A percentile compares a stretch with the other conserved stretches of the same genome.
phyloP scores from a whole-genome alignment of 2,329 filamentous ascomycete genomes.

The Aspergillus awamori region DNA sequence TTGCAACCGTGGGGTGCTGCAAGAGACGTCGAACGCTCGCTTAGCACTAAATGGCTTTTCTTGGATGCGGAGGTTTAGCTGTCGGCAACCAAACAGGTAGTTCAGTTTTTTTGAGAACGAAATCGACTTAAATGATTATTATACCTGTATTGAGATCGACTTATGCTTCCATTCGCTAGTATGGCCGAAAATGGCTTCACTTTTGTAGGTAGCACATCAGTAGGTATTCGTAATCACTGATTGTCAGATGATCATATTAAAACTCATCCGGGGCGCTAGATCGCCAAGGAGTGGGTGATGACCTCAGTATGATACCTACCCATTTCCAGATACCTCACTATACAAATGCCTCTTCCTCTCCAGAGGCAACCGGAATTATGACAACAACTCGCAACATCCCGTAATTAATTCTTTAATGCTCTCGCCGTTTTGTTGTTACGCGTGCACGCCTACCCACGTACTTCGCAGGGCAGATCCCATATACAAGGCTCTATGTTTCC shows the following conservation, averaged over 20 bases:
- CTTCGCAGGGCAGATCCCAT: neutral
- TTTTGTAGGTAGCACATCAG: neutral
- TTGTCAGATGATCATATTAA: neutral
- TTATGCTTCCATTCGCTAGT: neutral
- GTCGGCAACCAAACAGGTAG: neutral
- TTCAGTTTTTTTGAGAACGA: neutral
- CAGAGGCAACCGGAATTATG: neutral
- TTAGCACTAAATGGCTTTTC: constrained; percentile 81
- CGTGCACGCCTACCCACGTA: neutral
- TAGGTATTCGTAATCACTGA: neutral
- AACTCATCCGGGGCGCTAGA: neutral
- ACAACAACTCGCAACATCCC: too few relatives aligned
- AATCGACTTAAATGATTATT: neutral
- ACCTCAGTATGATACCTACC: constrained; percentile 2
- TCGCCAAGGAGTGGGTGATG: constrained; percentile 1
- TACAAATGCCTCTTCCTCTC: neutral
- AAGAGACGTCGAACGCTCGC: constrained; percentile 59
- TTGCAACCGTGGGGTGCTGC: constrained; percentile 70
- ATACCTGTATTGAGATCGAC: neutral
- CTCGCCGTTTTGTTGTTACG: neutral
- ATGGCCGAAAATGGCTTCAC: neutral
- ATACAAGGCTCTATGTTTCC: constrained; percentile 46
- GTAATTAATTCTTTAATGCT: too few relatives aligned
- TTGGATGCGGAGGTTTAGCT: constrained; percentile 82
- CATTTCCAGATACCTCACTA: too few relatives aligned